Evolutionary conservation across 257 asterid genomes (phyloP), one percentile per base, ranked within the genome.

Genomic region (Nyctanthes arbortristis): DNA sequence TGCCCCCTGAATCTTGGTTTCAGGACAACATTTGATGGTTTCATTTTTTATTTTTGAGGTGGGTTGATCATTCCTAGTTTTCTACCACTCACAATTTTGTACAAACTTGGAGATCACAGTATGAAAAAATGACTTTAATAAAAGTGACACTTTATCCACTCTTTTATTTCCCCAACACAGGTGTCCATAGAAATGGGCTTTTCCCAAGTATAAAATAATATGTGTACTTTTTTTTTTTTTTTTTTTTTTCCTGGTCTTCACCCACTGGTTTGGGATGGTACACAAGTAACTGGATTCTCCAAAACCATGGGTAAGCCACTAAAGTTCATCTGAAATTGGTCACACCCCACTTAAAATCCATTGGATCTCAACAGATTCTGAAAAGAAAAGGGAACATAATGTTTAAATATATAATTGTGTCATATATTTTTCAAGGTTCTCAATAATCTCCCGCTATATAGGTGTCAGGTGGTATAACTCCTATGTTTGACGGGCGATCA

Each of bases 271-370:
- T 47, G 58, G 61, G 32, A 59, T 39, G 47, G 14, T 39, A 39
- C n/a, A 22, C 68, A 64, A 35, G 32, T 35, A 54, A 52, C 45
- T 60, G 61, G 39, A 65, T n/a, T 28, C 27, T 39, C 30, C 68
- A 77, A 80, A 66, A 76, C 85, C 73, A 58, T 77, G 84, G 81
- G 79, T 79, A 28, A 16, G 13, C 28, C 20, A 14, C 11, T 37
- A 14, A 37, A 37, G 6, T 33, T 61, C 66, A 59, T 54, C 62
- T 73, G 58, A 57, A 65, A 68, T 40, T 63, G 29, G 63, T 37
- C 63, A 40, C 3, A 39, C 18, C n/a, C 33, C 68, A 36, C 11
- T 8, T 29, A 22, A 47, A 49, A 16, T 72, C 73, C 77, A 66
- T 27, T 76, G 73, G 32, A 27, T 58, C 45, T n/a, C 1, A 45